Conservation (phyloP, 176 grass and related monocot genomes). For the Elaeis guineensis region DNA sequence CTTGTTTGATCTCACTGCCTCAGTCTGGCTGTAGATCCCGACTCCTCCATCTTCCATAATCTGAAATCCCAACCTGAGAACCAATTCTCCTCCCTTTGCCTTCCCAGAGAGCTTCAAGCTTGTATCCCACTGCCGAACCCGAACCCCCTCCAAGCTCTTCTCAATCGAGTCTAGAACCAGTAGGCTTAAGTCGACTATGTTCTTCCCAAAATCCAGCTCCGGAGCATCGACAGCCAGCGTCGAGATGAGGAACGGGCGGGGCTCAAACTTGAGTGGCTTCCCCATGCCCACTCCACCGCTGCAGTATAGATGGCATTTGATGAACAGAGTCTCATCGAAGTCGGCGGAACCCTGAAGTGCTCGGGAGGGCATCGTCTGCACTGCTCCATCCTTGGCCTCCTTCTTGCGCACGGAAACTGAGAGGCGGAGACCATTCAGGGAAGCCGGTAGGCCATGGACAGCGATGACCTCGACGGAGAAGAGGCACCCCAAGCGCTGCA, state of each 20-base stretch:
- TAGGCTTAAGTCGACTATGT: constrained; percentile 54
- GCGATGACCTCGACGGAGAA: constrained; percentile 58
- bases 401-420: constrained; percentile 65
- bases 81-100: constrained; percentile 50
- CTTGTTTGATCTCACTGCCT: constrained; percentile 3
- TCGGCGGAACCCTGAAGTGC: constrained; percentile 44
- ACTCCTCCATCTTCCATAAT: constrained; percentile 63
- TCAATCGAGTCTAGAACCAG: constrained; percentile 60
- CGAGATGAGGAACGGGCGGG: constrained; percentile 51
- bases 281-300: constrained; percentile 49
- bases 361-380: constrained; percentile 64
- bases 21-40: constrained; percentile 38
- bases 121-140: constrained; percentile 47
- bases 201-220: constrained; percentile 32
- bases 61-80: constrained; percentile 65
- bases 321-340: constrained; percentile 74
- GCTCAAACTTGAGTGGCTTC: constrained; percentile 57
- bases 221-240: constrained; percentile 39
- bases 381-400: constrained; percentile 36
- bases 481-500: constrained; percentile 54
- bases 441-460: constrained; percentile 33
- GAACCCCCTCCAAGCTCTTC: constrained; percentile 50
- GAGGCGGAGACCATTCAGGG: constrained; percentile 52
- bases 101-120: constrained; percentile 48
- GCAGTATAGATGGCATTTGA: constrained; percentile 65